Conservation (phyloP, 306 rosid species). For the apple (Malus domestica) region ASM211411v1 NC_041803.1:17489001-17489500, state of each 20-base stretch:
- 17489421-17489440: background rate
- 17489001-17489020: background rate
- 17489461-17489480: background rate
- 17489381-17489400: slow-evolving; percentile 18
- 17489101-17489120: slow-evolving; percentile 94
- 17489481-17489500: slow-evolving; percentile 7
- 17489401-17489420: background rate
- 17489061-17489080: slow-evolving; percentile 89
- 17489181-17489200: background rate
- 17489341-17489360: slow-evolving; percentile 83
- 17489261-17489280: slow-evolving; percentile 44
- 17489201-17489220: background rate
- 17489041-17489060: slow-evolving; percentile 78
- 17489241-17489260: background rate
- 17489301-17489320: slow-evolving; percentile 71
- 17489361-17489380: slow-evolving; percentile 63
- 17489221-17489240: background rate
- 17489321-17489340: slow-evolving; percentile 73
- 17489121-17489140: slow-evolving; percentile 88
- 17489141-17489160: slow-evolving; percentile 31
- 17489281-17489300: slow-evolving; percentile 92
- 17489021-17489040: slow-evolving; percentile 63
- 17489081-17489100: slow-evolving; percentile 74
- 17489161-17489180: background rate
- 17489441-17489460: background rate